Evolutionary conservation across 371 early-diverging fungal species (phyloP).

Genomic region (Mucor racemosus): DNA sequence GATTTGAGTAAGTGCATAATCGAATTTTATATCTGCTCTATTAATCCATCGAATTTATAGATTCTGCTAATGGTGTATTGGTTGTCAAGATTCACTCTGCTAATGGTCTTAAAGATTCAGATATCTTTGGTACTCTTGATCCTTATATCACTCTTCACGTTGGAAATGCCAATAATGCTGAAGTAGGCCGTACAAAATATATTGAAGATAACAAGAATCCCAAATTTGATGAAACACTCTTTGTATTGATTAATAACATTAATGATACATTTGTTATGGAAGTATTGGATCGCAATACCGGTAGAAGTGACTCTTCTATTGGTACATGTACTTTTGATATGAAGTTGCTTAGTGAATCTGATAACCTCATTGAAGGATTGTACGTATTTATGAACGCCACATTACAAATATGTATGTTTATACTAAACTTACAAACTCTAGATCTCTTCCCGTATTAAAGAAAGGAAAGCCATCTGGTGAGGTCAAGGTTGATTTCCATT

Average conservation of each 20-base stretch:
- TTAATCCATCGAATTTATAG: conserved; percentile 19
- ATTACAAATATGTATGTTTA: neutral
- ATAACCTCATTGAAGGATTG: conserved; percentile 40
- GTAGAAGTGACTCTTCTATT: conserved; percentile 44
- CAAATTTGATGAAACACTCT: conserved; percentile 53
- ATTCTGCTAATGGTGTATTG: conserved; percentile 83
- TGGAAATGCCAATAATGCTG: conserved; percentile 64
- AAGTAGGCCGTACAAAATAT: conserved; percentile 62
- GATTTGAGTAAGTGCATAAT: conserved; percentile 33
- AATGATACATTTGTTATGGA: conserved; percentile 42
- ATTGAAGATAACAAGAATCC: conserved; percentile 61
- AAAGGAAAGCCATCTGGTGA: conserved; percentile 53
- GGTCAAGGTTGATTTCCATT: conserved; percentile 48
- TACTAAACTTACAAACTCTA: conserved; percentile 12
- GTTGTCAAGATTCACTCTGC: conserved; percentile 79
- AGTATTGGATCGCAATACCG: conserved; percentile 52
- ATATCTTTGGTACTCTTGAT: conserved; percentile 85
- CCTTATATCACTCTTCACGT: conserved; percentile 81
- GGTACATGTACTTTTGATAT: conserved; percentile 63
- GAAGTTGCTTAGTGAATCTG: conserved; percentile 56
- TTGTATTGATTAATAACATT: conserved; percentile 44
- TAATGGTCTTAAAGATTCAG: conserved; percentile 80
- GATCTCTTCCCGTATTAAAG: conserved; percentile 39
- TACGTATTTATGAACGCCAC: conserved; percentile 15
- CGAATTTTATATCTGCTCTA: neutral